phyloP scores from a whole-genome alignment of 2,329 filamentous ascomycete genomes.

The Aureobasidium subglaciale region DNA sequence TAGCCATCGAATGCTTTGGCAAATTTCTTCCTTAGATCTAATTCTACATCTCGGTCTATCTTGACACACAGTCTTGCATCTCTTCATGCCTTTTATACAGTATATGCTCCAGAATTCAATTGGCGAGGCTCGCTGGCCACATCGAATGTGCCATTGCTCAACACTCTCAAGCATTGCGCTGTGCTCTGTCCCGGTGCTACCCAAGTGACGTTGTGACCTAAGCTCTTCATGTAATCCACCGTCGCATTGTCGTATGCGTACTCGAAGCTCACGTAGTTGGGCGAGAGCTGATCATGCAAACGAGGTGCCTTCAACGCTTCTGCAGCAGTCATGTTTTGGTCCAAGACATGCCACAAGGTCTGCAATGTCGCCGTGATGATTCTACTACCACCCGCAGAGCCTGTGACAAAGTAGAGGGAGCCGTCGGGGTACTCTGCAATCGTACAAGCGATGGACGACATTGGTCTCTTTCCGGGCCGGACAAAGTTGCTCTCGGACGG shows the following conservation, averaged over 20 bases:
- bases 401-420: slow-evolving; percentile 60
- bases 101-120: slow-evolving; percentile 60
- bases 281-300: slow-evolving; percentile 76
- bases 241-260: slow-evolving; percentile 59
- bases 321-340: slow-evolving; percentile 52
- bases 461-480: slow-evolving; percentile 68
- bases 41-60: no score
- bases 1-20: not conserved
- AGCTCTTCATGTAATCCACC: slow-evolving; percentile 53
- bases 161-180: slow-evolving; percentile 61
- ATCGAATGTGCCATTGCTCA: slow-evolving; percentile 64
- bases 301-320: slow-evolving; percentile 60
- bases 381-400: slow-evolving; percentile 71
- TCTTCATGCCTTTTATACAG: slow-evolving; percentile 29
- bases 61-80: not conserved
- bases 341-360: slow-evolving; percentile 64
- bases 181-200: slow-evolving; percentile 57
- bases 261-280: slow-evolving; percentile 63
- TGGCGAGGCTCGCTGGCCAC: slow-evolving; percentile 72
- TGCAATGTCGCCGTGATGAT: slow-evolving; percentile 78
- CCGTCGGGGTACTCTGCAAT: slow-evolving; percentile 64
- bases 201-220: slow-evolving; percentile 68
- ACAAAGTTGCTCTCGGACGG: slow-evolving; percentile 78
- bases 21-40: not conserved
- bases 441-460: slow-evolving; percentile 74